Percentiles rank a stretch among this genome's conserved stretches.
phyloP scores from a whole-genome alignment of 2,329 filamentous ascomycete species.

The Erysiphe pulchra region DNA sequence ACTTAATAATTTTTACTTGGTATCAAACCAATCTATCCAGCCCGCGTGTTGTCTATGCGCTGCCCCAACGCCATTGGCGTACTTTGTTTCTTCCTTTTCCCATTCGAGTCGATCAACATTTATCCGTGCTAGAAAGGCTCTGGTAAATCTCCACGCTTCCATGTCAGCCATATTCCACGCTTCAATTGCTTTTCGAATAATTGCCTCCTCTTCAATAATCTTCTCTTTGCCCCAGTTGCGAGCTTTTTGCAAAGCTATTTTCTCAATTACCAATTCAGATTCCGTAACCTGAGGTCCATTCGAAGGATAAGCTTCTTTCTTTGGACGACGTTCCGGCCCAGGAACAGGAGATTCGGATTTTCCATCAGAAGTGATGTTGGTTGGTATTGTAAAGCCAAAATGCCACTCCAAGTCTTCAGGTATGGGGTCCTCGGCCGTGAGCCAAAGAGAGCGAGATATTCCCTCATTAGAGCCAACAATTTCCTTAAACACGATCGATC shows the following conservation, averaged over 20 bases:
- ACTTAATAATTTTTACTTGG: no score
- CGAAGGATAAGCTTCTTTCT: conserved; percentile 20
- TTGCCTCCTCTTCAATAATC: conserved; percentile 20
- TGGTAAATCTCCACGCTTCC: conserved; percentile 51
- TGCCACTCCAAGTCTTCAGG: conserved; percentile 58
- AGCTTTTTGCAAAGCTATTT: conserved; percentile 26
- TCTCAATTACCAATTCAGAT: conserved; percentile 28
- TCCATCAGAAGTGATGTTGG: conserved; percentile 23
- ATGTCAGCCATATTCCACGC: conserved; percentile 47
- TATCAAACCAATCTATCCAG: no score
- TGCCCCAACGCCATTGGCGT: conserved; percentile 31
- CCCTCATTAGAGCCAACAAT: conserved; percentile 45
- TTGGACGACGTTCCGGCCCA: conserved; percentile 28
- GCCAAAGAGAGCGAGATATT: conserved; percentile 46
- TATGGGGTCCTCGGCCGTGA: conserved; percentile 40
- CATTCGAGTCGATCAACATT: conserved; percentile 37
- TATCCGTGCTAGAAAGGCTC: conserved; percentile 37
- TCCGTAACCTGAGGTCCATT: conserved; percentile 25
- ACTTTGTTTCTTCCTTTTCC: conserved; percentile 44
- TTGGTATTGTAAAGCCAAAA: conserved; percentile 63
- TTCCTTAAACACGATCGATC: conserved; percentile 57
- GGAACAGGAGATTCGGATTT: conserved; percentile 31
- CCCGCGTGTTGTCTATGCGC: neutral
- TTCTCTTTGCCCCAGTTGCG: conserved; percentile 18
- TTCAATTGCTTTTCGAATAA: conserved; percentile 24